Conservation (phyloP, 805 yeast genomes). For the Kodamaea fukazawae region DNA sequence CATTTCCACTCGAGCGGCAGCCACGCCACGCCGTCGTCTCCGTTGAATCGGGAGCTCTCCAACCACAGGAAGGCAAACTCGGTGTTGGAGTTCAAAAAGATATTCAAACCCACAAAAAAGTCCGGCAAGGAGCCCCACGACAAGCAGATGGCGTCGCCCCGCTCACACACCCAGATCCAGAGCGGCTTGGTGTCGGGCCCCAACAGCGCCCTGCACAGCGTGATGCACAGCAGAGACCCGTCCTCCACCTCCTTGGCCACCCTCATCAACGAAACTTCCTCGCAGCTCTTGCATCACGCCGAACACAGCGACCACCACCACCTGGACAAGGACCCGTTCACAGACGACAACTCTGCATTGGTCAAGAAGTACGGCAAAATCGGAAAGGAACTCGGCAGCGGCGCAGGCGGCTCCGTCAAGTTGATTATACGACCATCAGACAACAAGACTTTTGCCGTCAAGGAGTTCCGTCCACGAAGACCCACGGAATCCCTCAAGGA, state of each 20-base stretch:
- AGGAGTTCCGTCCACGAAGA: constrained; percentile 72
- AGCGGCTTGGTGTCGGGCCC: constrained; percentile 4
- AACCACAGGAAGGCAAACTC: constrained; percentile 42
- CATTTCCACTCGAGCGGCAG: constrained; percentile 1
- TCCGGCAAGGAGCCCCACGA: constrained; percentile 11
- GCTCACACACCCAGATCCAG: background rate
- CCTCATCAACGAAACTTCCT: constrained; percentile 36
- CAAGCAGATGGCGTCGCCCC: constrained; percentile 2
- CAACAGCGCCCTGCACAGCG: constrained; percentile 8
- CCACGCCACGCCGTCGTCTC: constrained; percentile 5
- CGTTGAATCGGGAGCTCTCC: constrained; percentile 11
- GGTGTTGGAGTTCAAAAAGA: constrained; percentile 70
- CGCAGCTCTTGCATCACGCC: constrained; percentile 35
- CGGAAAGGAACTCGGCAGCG: constrained; percentile 76
- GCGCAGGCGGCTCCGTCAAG: constrained; percentile 88
- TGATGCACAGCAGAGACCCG: constrained; percentile 27
- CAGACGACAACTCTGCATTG: constrained; percentile 31
- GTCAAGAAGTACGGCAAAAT: constrained; percentile 65
- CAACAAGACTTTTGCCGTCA: constrained; percentile 74
- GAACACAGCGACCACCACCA: constrained; percentile 27
- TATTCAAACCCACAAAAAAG: constrained; percentile 57
- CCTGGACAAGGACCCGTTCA: constrained; percentile 32
- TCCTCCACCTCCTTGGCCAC: constrained; percentile 37
- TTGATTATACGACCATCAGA: constrained; percentile 66
- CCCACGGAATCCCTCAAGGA: constrained; percentile 70